Evolutionary conservation across 2,329 filamentous ascomycete species (phyloP).

Genomic region (Fusarium hainanense): DNA sequence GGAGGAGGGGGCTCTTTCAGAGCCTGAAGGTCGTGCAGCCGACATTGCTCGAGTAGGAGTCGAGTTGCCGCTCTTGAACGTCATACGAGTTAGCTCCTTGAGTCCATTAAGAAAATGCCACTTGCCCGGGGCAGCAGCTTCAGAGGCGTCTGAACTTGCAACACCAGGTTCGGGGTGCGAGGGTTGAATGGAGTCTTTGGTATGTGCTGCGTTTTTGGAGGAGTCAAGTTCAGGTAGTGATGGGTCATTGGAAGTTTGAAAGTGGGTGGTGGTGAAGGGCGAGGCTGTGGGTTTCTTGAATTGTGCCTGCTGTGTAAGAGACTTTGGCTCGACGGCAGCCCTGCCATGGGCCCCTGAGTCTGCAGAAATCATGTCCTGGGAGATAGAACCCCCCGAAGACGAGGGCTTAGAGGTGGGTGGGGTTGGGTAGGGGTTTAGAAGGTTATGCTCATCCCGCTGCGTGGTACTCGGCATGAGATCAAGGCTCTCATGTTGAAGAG

Average conservation of each 20-base stretch:
- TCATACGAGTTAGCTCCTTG: slow-evolving; percentile 87
- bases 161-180: slow-evolving; percentile 56
- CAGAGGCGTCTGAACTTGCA: slow-evolving; percentile 60
- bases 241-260: slow-evolving; percentile 42
- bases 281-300: slow-evolving; percentile 40
- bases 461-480: slow-evolving; percentile 39
- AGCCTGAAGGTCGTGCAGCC: slow-evolving; percentile 64
- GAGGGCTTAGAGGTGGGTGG: slow-evolving; percentile 65
- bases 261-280: slow-evolving; percentile 46
- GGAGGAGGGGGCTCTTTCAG: slow-evolving; percentile 55
- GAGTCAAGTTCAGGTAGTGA: slow-evolving; percentile 35
- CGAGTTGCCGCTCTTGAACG: slow-evolving; percentile 90
- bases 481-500: slow-evolving; percentile 43
- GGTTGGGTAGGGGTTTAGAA: slow-evolving; percentile 62
- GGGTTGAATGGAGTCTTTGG: slow-evolving; percentile 36
- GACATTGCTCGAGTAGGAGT: slow-evolving; percentile 91
- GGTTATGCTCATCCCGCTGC: slow-evolving; percentile 39
- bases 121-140: slow-evolving; percentile 57
- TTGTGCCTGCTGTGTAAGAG: slow-evolving; percentile 35
- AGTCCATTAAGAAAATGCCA: slow-evolving; percentile 75
- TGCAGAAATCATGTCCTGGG: slow-evolving; percentile 44
- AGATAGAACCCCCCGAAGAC: slow-evolving; percentile 51
- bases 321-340: slow-evolving; percentile 37
- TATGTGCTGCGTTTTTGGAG: slow-evolving; percentile 33
- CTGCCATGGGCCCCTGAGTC: slow-evolving; percentile 41